Evolutionary conservation across 345 rosid genomes (phyloP).

Genomic region (Acer saccharum): DNA sequence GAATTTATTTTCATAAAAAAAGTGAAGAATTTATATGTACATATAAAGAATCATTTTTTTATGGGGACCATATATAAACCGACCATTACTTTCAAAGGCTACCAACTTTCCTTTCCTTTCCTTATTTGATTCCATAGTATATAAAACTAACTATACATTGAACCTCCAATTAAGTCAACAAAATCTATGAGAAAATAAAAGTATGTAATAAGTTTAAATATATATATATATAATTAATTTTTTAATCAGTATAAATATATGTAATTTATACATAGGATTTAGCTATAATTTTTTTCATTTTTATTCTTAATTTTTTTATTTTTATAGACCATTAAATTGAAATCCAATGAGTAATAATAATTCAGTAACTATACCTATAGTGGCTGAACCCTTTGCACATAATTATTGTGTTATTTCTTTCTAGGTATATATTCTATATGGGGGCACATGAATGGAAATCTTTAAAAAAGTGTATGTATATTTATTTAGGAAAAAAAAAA

Average conservation of each 20-base stretch:
- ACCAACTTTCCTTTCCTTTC: not conserved
- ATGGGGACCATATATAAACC: slow-evolving; percentile 10
- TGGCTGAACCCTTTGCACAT: not conserved
- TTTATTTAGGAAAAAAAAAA: too few species aligned
- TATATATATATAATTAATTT: not conserved
- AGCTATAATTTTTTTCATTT: too few species aligned
- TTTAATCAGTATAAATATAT: too few species aligned
- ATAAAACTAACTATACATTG: not conserved
- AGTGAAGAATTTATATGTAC: not conserved
- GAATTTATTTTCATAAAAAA: not conserved
- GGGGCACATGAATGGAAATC: not conserved
- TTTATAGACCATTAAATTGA: too few species aligned
- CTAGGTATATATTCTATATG: not conserved
- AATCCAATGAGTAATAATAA: too few species aligned
- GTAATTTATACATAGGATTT: too few species aligned
- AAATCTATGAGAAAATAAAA: not conserved
- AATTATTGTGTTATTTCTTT: not conserved
- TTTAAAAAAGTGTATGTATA: not conserved
- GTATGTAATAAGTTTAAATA: too few species aligned
- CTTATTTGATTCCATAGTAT: not conserved
- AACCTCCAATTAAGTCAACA: slow-evolving; percentile 4
- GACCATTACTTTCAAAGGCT: not conserved
- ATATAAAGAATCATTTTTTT: not conserved
- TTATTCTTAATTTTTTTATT: too few species aligned
- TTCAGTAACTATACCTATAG: too few species aligned